These are phyloP conservation scores for Lasiosphaeria ovina DNA, from an alignment of 495 filamentous ascomycete genomes.

Conservation along the genomic window DNA sequence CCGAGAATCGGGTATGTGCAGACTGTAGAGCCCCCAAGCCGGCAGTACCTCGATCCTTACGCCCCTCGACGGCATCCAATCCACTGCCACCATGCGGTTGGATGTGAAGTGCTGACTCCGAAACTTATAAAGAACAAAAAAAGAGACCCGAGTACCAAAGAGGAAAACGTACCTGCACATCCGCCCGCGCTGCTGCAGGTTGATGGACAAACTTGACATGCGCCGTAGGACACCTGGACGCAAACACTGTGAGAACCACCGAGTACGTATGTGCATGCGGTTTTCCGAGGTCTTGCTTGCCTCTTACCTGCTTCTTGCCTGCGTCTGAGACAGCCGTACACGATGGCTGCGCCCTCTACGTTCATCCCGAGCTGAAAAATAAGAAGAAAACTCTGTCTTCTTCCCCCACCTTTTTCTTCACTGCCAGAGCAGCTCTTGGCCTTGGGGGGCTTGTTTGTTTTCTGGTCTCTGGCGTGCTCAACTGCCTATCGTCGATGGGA, in stretches of 20 bases:
- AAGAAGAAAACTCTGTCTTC: background rate
- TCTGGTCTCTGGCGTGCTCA: background rate
- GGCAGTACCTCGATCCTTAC: background rate
- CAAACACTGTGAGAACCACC: background rate
- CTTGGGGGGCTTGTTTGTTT: background rate
- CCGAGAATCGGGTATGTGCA: too few species aligned
- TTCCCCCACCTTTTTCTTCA: background rate
- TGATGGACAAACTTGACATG: constrained; percentile 2
- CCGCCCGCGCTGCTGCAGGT: constrained; percentile 9
- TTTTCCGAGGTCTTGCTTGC: too few species aligned
- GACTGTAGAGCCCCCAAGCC: too few species aligned
- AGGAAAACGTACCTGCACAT: constrained; percentile 31
- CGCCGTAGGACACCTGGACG: too few species aligned
- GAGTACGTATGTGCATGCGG: background rate
- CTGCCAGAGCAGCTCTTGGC: background rate
- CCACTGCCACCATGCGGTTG: too few species aligned
- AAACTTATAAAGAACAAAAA: constrained; percentile 4
- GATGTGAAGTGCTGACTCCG: background rate
- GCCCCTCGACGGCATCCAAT: background rate
- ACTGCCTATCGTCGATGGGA: background rate
- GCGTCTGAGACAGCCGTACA: background rate
- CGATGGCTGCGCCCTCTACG: background rate
- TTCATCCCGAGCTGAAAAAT: background rate
- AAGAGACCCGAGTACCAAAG: constrained; percentile 15
- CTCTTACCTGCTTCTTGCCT: background rate